Conservation (phyloP, 163 green algal species). For the Scenedesmus sp. region DNA sequence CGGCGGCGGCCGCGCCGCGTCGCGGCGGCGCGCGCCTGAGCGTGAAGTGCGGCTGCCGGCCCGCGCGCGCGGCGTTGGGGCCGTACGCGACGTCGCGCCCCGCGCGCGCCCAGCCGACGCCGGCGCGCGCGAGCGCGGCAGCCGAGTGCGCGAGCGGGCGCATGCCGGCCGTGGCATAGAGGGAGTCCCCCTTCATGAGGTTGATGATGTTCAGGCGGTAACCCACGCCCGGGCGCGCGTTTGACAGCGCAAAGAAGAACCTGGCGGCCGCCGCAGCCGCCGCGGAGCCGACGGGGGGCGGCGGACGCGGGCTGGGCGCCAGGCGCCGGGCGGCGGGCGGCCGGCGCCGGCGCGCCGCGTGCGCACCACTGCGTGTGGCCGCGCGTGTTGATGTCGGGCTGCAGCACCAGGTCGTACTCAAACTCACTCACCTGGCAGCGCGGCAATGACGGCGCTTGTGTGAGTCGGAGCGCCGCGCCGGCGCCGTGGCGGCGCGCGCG, state of each 20-base stretch:
- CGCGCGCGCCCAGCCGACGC: constrained; percentile 36
- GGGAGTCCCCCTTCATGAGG: constrained; percentile 67
- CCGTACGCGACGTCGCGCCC: constrained; percentile 41
- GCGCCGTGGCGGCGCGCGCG: background rate
- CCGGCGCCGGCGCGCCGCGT: too few relatives aligned
- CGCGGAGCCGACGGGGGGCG: too few relatives aligned
- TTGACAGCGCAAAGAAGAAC: constrained; percentile 65
- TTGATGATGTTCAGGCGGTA: constrained; percentile 64
- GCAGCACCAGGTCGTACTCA: constrained; percentile 80
- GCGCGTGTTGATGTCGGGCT: constrained; percentile 75
- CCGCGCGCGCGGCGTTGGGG: constrained; percentile 32
- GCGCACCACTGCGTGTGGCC: constrained; percentile 77
- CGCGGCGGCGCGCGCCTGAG: too few relatives aligned
- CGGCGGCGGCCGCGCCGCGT: background rate
- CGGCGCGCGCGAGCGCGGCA: background rate
- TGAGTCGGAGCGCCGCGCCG: background rate
- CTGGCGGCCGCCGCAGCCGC: too few relatives aligned
- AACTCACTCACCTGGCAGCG: constrained; percentile 63
- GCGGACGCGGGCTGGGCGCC: too few relatives aligned
- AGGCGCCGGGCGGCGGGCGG: too few relatives aligned
- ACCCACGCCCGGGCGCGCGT: constrained; percentile 43
- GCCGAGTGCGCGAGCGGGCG: constrained; percentile 67
- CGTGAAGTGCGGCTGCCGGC: constrained; percentile 16
- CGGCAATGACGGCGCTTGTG: too few relatives aligned
- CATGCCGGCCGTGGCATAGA: constrained; percentile 78